Conservation (phyloP, 768 basidiomycete species). For the Mycena capillaripes region DNA sequence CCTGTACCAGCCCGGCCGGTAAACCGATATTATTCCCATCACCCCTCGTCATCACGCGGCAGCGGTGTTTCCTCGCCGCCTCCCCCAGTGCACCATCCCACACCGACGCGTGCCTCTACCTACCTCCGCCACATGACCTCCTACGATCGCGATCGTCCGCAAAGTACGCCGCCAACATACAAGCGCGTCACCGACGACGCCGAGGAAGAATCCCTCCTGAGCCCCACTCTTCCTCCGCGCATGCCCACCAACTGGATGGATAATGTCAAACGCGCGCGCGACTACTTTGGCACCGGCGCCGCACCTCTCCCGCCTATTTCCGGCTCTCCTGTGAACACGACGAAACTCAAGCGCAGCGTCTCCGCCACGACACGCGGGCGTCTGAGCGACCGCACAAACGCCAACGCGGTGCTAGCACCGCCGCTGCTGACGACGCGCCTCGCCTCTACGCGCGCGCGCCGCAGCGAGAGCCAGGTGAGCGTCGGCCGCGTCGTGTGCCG, state of each 20-base stretch:
- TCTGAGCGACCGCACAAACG: constrained; percentile 37
- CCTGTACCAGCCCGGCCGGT: constrained; percentile 39
- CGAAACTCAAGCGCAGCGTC: constrained; percentile 29
- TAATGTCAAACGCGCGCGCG: constrained; percentile 37
- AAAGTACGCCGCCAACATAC: constrained; percentile 48
- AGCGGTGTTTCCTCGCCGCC: constrained; percentile 49
- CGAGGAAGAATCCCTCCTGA: constrained; percentile 37
- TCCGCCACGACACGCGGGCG: constrained; percentile 36
- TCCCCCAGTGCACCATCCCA: constrained; percentile 48
- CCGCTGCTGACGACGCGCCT: constrained; percentile 34
- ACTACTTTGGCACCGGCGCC: constrained; percentile 29
- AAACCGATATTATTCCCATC: constrained; percentile 43
- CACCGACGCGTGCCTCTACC: constrained; percentile 70
- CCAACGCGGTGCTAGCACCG: constrained; percentile 8
- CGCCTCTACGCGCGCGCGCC: constrained; percentile 18
- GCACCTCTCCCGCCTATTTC: constrained; percentile 18
- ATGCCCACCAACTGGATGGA: constrained; percentile 39
- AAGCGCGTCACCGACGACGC: constrained; percentile 41
- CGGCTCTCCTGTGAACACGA: constrained; percentile 8
- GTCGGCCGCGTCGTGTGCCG: constrained; percentile 36
- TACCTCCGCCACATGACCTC: constrained; percentile 86
- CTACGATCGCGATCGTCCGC: constrained; percentile 39
- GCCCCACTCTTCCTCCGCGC: constrained; percentile 26
- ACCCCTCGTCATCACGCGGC: constrained; percentile 50
- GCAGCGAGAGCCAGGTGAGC: constrained; percentile 38